Conservation (phyloP, 495 filamentous ascomycete genomes). For the Daldinia grandis region DNA sequence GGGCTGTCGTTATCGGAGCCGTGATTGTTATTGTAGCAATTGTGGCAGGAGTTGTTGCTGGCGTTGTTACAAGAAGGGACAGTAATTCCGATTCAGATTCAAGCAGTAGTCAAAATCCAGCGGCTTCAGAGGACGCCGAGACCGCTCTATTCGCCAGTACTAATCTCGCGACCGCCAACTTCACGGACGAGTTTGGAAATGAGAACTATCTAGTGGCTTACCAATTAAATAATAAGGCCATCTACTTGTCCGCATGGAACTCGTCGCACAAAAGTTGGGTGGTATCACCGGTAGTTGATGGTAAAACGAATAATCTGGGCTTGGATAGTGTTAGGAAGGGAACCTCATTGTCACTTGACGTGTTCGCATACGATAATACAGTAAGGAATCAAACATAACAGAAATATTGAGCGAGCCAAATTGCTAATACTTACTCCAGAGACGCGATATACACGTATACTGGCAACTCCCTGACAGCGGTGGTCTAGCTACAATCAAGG, state of each 20-base stretch:
- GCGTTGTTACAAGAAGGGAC: slow-evolving; percentile 16
- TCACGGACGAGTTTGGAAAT: slow-evolving; percentile 39
- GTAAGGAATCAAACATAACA: slow-evolving; percentile 18
- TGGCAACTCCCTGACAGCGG: slow-evolving; percentile 40
- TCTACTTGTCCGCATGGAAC: slow-evolving; percentile 43
- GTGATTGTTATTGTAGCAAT: slow-evolving; percentile 32
- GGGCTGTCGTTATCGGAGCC: slow-evolving; percentile 26
- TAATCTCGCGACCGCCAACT: slow-evolving; percentile 42
- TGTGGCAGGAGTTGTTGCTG: slow-evolving; percentile 37
- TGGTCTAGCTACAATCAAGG: slow-evolving; percentile 35
- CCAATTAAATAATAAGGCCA: slow-evolving; percentile 42
- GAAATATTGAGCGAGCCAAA: background rate
- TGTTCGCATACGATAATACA: slow-evolving; percentile 22
- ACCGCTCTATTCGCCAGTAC: slow-evolving; percentile 33
- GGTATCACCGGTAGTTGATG: slow-evolving; percentile 39
- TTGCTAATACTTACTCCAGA: slow-evolving; percentile 33
- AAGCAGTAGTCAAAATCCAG: background rate
- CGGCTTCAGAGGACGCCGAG: background rate
- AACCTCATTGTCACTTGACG: slow-evolving; percentile 37
- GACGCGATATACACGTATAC: slow-evolving; percentile 44
- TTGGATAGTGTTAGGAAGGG: slow-evolving; percentile 35
- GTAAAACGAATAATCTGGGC: slow-evolving; percentile 34
- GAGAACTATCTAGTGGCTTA: slow-evolving; percentile 41
- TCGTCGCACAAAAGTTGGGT: slow-evolving; percentile 39
- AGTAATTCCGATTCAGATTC: slow-evolving; percentile 10